phyloP scores from a whole-genome alignment of 2,329 filamentous ascomycete species.

The Tolypocladium album region DNA sequence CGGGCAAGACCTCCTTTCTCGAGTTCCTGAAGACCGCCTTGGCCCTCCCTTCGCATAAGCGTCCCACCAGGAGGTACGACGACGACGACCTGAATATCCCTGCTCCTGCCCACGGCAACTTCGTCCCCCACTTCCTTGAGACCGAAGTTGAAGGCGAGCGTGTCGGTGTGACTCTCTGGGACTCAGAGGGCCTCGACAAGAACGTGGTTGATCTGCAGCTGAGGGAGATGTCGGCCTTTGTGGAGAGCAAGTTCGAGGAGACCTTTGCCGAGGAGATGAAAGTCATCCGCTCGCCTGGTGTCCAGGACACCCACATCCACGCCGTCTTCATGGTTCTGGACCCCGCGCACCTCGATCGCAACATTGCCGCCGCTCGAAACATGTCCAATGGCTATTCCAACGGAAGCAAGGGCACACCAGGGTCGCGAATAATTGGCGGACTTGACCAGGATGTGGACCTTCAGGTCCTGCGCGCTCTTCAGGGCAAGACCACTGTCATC shows the following conservation, averaged over 20 bases:
- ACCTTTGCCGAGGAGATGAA: constrained; percentile 97
- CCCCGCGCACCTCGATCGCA: constrained; percentile 73
- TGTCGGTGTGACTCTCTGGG: constrained; percentile 89
- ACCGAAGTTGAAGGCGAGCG: constrained; percentile 90
- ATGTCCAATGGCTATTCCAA: constrained; percentile 39
- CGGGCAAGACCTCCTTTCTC: constrained; percentile 94
- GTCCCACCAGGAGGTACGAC: constrained; percentile 42
- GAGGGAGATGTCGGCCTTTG: constrained; percentile 79
- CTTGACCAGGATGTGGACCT: constrained; percentile 85
- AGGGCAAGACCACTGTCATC: constrained; percentile 90
- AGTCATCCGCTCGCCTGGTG: constrained; percentile 83
- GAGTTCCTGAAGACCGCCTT: constrained; percentile 87
- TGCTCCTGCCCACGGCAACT: constrained; percentile 52
- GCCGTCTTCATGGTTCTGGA: constrained; percentile 90
- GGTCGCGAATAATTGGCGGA: constrained; percentile 40
- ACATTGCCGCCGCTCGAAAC: constrained; percentile 58
- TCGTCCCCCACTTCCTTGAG: constrained; percentile 83
- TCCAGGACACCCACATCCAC: constrained; percentile 94
- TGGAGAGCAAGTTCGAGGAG: constrained; percentile 98
- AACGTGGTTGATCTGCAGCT: constrained; percentile 91
- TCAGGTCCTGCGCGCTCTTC: constrained; percentile 76
- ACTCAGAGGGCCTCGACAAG: constrained; percentile 90
- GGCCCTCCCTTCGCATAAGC: constrained; percentile 72
- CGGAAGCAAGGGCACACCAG: constrained; percentile 30
- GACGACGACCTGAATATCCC: constrained; percentile 48